Conservation (phyloP, 2,329 filamentous ascomycete species). For the Colletotrichum noveboracense region DNA sequence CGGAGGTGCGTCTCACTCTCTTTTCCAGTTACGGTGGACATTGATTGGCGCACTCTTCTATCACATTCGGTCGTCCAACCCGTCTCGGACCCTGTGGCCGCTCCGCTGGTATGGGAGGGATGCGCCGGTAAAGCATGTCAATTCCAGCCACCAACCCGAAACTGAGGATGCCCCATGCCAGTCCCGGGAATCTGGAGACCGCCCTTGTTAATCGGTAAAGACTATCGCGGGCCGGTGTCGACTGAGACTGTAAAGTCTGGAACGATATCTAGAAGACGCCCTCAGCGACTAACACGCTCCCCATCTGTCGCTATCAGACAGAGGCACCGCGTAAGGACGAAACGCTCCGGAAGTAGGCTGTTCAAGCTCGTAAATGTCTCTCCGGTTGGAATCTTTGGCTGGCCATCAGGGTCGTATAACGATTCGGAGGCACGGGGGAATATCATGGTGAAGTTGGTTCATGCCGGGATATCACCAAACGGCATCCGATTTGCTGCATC, state of each 20-base stretch:
- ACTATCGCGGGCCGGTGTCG: background rate
- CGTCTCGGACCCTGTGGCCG: background rate
- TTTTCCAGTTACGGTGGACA: background rate
- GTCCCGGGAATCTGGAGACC: background rate
- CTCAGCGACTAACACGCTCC: background rate
- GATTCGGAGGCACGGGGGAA: background rate
- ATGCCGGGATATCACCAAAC: background rate
- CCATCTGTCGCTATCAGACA: background rate
- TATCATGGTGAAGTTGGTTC: background rate
- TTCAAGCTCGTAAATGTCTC: background rate
- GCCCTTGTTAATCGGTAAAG: background rate
- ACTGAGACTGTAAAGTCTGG: background rate
- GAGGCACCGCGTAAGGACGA: background rate
- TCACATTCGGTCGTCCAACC: background rate
- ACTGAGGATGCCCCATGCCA: background rate
- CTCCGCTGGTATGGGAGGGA: slow-evolving; percentile 5
- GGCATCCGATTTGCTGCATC: background rate
- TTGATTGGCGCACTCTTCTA: background rate
- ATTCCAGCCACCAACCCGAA: background rate
- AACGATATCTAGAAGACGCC: background rate
- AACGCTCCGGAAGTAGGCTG: background rate
- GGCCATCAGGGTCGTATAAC: background rate
- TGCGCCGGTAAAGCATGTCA: background rate
- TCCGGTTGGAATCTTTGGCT: background rate
- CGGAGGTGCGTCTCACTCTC: background rate